Percentiles rank a stretch among this genome's conserved stretches.
These are phyloP conservation scores for Westerdykella sp. DNA, from an alignment of 2,329 filamentous ascomycete genomes.

Conservation along the genomic window DNA sequence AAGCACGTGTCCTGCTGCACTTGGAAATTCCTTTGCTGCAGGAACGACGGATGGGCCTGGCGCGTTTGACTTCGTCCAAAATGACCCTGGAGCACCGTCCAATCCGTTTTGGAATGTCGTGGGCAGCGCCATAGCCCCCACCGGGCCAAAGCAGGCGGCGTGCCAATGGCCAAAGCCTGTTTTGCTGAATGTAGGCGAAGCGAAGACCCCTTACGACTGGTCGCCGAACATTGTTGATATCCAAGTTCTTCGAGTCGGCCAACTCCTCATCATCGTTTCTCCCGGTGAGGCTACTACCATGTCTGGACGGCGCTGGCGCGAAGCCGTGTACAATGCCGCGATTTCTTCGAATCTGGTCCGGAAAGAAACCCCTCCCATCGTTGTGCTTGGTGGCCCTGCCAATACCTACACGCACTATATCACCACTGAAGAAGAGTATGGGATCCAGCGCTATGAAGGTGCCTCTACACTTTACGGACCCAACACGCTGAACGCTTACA, in stretches of 20 bases:
- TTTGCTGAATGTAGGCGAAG: constrained; percentile 79
- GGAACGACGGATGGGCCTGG: constrained; percentile 90
- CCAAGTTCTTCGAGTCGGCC: constrained; percentile 76
- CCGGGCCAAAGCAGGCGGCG: constrained; percentile 60
- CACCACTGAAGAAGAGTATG: constrained; percentile 72
- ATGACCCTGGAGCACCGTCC: constrained; percentile 65
- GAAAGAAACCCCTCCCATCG: constrained; percentile 41
- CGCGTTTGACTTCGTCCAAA: constrained; percentile 89
- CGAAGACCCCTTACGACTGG: constrained; percentile 76
- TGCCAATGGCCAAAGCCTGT: constrained; percentile 83
- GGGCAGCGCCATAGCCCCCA: constrained; percentile 63
- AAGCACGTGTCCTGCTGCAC: constrained; percentile 73
- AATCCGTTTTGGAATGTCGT: constrained; percentile 79
- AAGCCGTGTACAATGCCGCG: constrained; percentile 27
- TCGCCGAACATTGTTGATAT: constrained; percentile 87
- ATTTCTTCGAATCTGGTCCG: constrained; percentile 15
- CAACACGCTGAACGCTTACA: constrained; percentile 76
- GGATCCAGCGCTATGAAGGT: constrained; percentile 87
- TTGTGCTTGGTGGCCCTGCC: constrained; percentile 79
- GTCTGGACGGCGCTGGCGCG: constrained; percentile 82
- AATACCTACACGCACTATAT: constrained; percentile 88
- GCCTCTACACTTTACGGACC: constrained; percentile 83
- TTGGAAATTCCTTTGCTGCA: constrained; percentile 89
- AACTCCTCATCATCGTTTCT: constrained; percentile 75
- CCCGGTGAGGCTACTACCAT: constrained; percentile 90